phyloP scores from a whole-genome alignment of 1,284 basidiomycete genomes.

The Melanopsichium pennsylvanicum region DNA sequence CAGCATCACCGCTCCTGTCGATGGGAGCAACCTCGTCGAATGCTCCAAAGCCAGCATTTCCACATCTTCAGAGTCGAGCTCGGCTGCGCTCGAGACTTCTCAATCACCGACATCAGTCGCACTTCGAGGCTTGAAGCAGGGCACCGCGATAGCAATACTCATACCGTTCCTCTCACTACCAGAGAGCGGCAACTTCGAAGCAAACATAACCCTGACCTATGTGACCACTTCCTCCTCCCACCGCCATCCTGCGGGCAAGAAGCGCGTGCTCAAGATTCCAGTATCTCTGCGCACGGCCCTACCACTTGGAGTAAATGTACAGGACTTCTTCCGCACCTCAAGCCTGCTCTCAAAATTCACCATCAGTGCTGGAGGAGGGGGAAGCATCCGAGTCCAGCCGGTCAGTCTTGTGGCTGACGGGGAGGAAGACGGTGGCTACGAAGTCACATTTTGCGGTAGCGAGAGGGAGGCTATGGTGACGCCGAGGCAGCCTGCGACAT shows the following conservation, averaged over 20 bases:
- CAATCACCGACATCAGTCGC: not conserved
- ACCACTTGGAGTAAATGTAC: conserved; percentile 64
- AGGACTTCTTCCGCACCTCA: conserved; percentile 60
- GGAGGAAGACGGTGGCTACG: not conserved
- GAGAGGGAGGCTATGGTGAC: conserved; percentile 33
- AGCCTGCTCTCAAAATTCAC: conserved; percentile 56
- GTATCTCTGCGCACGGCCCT: conserved; percentile 38
- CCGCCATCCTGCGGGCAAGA: conserved; percentile 13
- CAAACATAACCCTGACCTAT: conserved; percentile 32
- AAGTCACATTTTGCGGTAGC: conserved; percentile 8
- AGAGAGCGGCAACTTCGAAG: conserved; percentile 24
- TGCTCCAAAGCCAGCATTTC: not conserved
- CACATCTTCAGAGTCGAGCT: too few relatives aligned
- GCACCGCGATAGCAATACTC: conserved; percentile 2
- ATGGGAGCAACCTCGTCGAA: conserved; percentile 11
- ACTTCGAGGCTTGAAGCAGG: conserved; percentile 1
- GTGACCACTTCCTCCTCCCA: conserved; percentile 1
- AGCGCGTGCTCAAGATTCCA: conserved; percentile 14
- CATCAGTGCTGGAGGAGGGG: conserved; percentile 43
- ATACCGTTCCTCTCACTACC: conserved; percentile 33
- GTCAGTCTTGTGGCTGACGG: conserved; percentile 31
- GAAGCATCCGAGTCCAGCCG: conserved; percentile 29
- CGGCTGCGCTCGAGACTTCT: not conserved
- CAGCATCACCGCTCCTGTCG: conserved; percentile 16
- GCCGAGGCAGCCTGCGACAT: conserved; percentile 52